Base-by-base conservation (phyloP, 2,329 filamentous ascomycete genomes). In the Aspergillus calidoustus region DNA sequence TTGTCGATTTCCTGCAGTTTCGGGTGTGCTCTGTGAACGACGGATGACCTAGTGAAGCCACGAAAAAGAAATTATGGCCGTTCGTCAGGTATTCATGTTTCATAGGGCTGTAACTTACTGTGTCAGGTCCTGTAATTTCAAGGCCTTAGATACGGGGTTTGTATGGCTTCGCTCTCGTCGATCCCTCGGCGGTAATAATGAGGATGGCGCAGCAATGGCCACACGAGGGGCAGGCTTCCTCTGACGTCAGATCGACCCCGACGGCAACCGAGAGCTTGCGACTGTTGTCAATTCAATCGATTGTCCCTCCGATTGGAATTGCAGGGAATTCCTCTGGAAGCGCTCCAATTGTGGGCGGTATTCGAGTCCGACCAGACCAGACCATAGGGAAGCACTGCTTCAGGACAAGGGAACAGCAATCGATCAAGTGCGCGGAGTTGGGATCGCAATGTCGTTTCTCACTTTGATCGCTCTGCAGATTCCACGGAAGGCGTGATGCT, bases 71-170 rank as follows among this genome's bases (percentile, higher is more conserved):
- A 52, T 31, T 17, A 30, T 30, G 49, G 34, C 34, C 4, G 25
- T 31, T 41, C 4, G 22, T 48, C 23, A 15, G 22, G 19, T 25
- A 25, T 41, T 41, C 34, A 41, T 41, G 22, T 41, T 41, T 43
- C 54, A 22, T 61, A 61, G 54, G 59, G 59, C 59, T 61, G 59
- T 61, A 61, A 19, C 8, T 43, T 8, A 38, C 7, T 25, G 4
- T 23, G 59, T 61, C n/a, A 53, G 43, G 59, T 61, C 30, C 38
- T 54, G 54, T 49, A 57, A 61, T 46, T 61, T 57, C 59, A 43
- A 19, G 41, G 4, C 11, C 23, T 19, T 25, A 31, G 11, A 34
- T 46, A 57, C 46, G 4, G 7, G 7, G 9, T 57, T n/a, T 31
- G 47, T 51, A 44, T 49, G 54, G 28, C 54, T 47, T 55, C 34